Base-by-base conservation (phyloP, 2,329 filamentous ascomycete species). In the Arachnopeziza araneosa region DNA sequence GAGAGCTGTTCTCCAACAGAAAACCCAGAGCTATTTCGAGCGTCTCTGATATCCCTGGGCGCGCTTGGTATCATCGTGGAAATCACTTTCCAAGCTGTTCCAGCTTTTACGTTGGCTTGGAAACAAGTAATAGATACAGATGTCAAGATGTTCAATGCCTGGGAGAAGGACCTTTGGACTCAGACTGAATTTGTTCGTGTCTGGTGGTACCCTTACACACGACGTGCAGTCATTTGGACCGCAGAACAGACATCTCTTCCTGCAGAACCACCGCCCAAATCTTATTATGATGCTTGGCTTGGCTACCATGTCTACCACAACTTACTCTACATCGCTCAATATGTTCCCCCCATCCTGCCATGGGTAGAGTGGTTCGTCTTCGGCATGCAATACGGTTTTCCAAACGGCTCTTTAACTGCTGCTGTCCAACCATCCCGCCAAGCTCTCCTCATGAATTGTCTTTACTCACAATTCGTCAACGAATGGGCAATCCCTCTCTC, bases 381-480 rank as follows among this genome's bases (percentile, higher is more conserved):
- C 69, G 92, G 93, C 68, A 91, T 98, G 89, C 93, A 98, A 75
- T 98, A 97, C 73, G 93, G 93, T 56, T 97, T 97, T 80, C 79
- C 79, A 36, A 83, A 90, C 62, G 86, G 85, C 55, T 82, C 80
- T 2, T 80, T 81, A 56, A 88, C 85, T 4, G 80, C 82, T n/a
- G 93, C 89, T 6, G 84, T 97, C 21, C 89, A 97, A 74, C 86
- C 88, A 23, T 89, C 89, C 64, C 85, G 89, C 61, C 79, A 88
- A 64, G 93, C 92, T 14, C 83, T 98, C 52, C 80, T 97, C 56
- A 93, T 99, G 90, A 95, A 99, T 78, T 99, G 95, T 71, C 83
- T 98, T 6, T 99, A 97, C 79, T 93, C 90, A n/a, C 95, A 99
- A 72, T 96, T 91, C 69, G 95, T 99, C 66, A 97, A 99, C 74